A percentile compares a stretch with the other conserved stretches of the same genome.
phyloP scores from a whole-genome alignment of 225 moss, liverwort and hornwort genomes.

The Polytrichum commune region DNA sequence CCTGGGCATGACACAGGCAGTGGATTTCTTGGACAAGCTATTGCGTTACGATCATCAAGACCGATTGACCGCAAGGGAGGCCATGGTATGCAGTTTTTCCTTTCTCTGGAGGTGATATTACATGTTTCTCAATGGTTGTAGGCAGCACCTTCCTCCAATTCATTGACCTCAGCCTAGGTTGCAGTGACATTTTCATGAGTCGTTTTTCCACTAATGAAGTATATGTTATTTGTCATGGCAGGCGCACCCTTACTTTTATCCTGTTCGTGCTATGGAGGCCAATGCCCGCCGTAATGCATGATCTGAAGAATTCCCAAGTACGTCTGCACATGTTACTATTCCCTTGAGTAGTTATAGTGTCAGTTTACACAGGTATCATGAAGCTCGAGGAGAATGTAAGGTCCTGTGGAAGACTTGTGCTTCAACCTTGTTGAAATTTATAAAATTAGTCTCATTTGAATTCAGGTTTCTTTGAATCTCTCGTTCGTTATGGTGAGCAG shows the following conservation, averaged over 20 bases:
- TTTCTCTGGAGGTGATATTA: too few relatives aligned
- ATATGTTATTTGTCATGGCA: constrained; percentile 19
- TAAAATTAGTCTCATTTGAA: too few relatives aligned
- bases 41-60: constrained; percentile 37
- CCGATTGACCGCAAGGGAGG: constrained; percentile 31
- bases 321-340: not conserved
- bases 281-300: constrained; percentile 54
- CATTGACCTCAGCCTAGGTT: too few relatives aligned
- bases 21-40: constrained; percentile 40
- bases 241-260: constrained; percentile 79
- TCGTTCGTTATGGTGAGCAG: too few relatives aligned
- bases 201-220: not conserved
- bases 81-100: constrained; percentile 24
- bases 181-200: not conserved
- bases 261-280: constrained; percentile 65
- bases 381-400: too few relatives aligned
- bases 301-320: constrained; percentile 21
- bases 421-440: too few relatives aligned
- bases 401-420: too few relatives aligned
- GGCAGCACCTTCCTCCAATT: too few relatives aligned
- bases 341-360: not conserved
- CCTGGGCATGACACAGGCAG: constrained; percentile 16
- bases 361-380: too few relatives aligned
- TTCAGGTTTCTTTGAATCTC: too few relatives aligned
- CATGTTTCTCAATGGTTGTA: too few relatives aligned